Conservation (phyloP, 192 early-diverging fungal genomes). For the Coemansia sp. region DNA sequence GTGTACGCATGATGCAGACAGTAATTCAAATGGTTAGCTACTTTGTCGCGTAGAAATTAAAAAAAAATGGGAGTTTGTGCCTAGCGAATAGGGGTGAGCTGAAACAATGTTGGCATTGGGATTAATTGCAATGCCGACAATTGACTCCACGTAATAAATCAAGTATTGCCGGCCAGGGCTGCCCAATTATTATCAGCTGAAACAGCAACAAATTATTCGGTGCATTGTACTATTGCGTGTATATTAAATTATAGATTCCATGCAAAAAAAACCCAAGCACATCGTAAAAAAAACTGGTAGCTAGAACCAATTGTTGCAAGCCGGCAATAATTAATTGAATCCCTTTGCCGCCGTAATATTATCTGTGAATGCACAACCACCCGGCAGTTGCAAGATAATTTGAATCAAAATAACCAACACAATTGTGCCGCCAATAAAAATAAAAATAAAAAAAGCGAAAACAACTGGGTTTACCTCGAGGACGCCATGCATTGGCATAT, state of each 20-base stretch:
- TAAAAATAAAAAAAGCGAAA: background rate
- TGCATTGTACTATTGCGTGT: background rate
- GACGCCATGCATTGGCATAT: background rate
- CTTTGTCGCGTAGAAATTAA: background rate
- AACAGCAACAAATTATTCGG: background rate
- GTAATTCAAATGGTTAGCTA: background rate
- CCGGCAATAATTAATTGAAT: background rate
- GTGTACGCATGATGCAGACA: background rate
- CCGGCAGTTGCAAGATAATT: background rate
- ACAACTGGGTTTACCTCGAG: background rate
- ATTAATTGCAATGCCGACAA: background rate
- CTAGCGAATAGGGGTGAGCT: background rate
- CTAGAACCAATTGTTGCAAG: background rate
- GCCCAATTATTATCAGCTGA: background rate
- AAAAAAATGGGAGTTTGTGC: background rate
- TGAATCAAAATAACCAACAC: background rate
- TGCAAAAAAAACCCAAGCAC: background rate
- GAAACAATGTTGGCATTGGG: background rate
- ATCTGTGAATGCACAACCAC: background rate
- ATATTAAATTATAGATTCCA: background rate
- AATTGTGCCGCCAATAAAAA: background rate
- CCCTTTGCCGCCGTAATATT: background rate
- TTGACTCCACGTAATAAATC: conserved; percentile 1
- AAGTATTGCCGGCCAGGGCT: background rate
- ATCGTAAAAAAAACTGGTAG: background rate